phyloP scores from a whole-genome alignment of 495 filamentous ascomycete genomes.

The Xylaria acuta region DNA sequence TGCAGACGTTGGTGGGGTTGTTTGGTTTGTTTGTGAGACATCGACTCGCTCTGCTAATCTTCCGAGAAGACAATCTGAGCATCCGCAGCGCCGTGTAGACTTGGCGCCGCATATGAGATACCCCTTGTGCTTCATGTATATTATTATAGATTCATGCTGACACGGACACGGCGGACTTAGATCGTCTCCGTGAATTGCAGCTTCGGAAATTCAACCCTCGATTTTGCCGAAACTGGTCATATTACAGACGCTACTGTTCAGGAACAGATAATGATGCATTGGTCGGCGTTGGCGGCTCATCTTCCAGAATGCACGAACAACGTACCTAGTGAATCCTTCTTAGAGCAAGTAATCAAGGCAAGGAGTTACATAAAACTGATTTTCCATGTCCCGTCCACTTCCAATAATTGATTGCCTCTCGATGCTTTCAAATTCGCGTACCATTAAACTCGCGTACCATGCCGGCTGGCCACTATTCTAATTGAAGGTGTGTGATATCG shows the following conservation, averaged over 20 bases:
- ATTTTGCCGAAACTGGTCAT: not conserved
- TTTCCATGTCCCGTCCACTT: no score
- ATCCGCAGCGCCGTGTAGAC: slow-evolving; percentile 37
- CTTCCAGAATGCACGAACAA: no score
- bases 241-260: not conserved
- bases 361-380: no score
- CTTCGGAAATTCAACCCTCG: not conserved
- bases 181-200: slow-evolving; percentile 4
- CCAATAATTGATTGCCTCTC: no score
- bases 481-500: no score
- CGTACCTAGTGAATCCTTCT: no score
- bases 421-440: no score
- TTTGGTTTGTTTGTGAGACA: slow-evolving; percentile 85
- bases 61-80: slow-evolving; percentile 79
- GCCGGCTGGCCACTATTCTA: no score
- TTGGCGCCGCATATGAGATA: slow-evolving; percentile 28
- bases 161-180: not conserved
- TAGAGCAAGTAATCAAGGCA: no score
- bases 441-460: no score
- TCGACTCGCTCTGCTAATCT: slow-evolving; percentile 80
- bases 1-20: slow-evolving; percentile 79
- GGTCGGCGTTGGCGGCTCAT: not conserved
- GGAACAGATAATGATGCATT: not conserved
- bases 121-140: slow-evolving; percentile 30
- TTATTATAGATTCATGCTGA: slow-evolving; percentile 27